Base-by-base conservation (phyloP, 2,329 filamentous ascomycete species). In the Alternaria infectoria region DNA sequence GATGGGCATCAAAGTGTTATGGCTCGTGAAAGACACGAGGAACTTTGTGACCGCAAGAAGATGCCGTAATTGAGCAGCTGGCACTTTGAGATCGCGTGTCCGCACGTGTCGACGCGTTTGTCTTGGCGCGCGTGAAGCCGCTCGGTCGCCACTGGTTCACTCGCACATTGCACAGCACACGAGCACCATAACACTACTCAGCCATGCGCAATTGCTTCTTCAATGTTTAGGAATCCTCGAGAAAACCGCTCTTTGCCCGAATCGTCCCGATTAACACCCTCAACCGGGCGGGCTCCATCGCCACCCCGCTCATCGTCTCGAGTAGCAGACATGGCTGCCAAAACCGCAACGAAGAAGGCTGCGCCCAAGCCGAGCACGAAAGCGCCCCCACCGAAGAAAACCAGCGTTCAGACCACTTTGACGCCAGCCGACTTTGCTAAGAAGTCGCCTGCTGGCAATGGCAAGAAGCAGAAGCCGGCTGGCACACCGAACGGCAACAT, bases 201-300 rank as follows among this genome's bases (percentile, higher is more conserved):
- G 28, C 9, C 12, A 59, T 54, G 50, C 21, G 44, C 15, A 44
- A 30, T 11, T 32, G 15, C 11, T 5, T 17, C 23, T 4, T 40
- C 54, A 23, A 87, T 87, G 85, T 87, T 88, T 66, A 82, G 85
- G 59, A 87, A 86, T 52, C 85, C 85, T 50, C 81, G 86, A 76
- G 82, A 86, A 62, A 83, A 83, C 62, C 72, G 71, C 30, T 62
- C 72, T 44, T 71, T 77, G 28, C 66, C 77, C n/a, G 71, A 76
- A 25, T 70, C 75, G 49, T 74, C 74, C 17, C 74, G 75, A 65
- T 47, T 81, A 25, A 71, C 78, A 46, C 83, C 84, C 6, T 86
- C 84, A 0, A 82, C 80, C 60, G 86, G 86, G 47, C 82, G 86
- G 61, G 77, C 84, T 28, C 86, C 86, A 45, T 87, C 85, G 73